Conservation (phyloP, 1,284 basidiomycete genomes). For the Stereum hirsutum region DNA sequence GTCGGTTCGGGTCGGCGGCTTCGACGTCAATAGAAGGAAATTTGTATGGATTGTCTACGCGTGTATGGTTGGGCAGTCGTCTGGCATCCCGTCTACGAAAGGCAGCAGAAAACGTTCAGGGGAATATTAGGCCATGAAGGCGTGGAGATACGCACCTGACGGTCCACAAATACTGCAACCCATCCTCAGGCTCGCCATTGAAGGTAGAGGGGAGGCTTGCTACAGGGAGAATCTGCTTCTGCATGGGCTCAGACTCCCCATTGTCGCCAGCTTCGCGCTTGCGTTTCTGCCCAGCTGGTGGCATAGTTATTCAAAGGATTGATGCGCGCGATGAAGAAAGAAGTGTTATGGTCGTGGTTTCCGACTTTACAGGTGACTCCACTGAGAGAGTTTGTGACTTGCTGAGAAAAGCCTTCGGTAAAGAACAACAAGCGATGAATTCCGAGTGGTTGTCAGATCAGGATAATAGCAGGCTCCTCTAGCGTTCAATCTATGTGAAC, state of each 20-base stretch:
- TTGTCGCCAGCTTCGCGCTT: constrained; percentile 33
- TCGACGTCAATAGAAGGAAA: constrained; percentile 11
- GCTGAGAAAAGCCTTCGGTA: no score
- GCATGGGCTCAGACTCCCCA: constrained; percentile 42
- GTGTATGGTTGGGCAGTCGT: constrained; percentile 47
- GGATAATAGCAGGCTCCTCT: no score
- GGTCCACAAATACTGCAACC: constrained; percentile 72
- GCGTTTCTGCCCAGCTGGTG: constrained; percentile 26
- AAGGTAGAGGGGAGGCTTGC: constrained; percentile 63
- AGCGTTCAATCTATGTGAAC: no score
- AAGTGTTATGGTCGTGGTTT: no score
- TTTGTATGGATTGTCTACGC: constrained; percentile 61
- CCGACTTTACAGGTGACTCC: no score
- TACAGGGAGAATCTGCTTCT: constrained; percentile 60
- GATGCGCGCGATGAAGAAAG: no score
- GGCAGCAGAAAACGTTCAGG: constrained; percentile 1
- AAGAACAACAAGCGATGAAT: no score
- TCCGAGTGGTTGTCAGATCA: no score
- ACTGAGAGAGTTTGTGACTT: no score
- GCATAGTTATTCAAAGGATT: no score
- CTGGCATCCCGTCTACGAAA: constrained; percentile 56
- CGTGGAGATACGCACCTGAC: constrained; percentile 44
- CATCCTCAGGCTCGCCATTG: constrained; percentile 57
- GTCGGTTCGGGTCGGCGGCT: background rate
- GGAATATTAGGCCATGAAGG: no score